Evolutionary conservation across 306 rosid genomes (phyloP).

Genomic region (Vigna nakashimae): DNA sequence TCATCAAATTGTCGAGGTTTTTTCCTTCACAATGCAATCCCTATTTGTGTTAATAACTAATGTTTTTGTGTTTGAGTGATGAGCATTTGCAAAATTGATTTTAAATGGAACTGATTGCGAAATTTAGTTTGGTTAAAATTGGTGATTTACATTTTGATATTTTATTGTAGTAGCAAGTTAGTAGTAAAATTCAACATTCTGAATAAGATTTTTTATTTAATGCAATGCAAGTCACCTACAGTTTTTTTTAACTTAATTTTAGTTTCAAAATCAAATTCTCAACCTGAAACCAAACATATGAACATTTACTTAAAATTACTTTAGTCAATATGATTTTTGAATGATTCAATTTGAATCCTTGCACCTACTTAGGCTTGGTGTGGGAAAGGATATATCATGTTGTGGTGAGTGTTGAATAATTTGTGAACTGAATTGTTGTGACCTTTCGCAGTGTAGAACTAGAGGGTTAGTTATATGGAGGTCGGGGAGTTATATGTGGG

Average conservation of each 20-base stretch:
- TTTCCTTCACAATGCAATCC: background rate
- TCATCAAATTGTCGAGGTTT: constrained; percentile 82
- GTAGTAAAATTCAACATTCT: background rate
- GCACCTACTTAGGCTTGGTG: background rate
- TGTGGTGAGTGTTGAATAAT: constrained; percentile 25
- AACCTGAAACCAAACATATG: background rate
- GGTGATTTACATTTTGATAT: background rate
- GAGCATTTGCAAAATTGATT: background rate
- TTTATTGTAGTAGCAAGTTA: background rate
- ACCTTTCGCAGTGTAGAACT: constrained; percentile 83
- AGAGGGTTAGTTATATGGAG: constrained; percentile 90
- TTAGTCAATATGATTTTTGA: background rate
- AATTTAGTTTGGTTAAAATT: background rate
- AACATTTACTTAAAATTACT: background rate
- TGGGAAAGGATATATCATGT: background rate
- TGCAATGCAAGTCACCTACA: too few relatives aligned
- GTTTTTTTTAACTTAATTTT: background rate
- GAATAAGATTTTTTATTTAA: background rate
- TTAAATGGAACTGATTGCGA: background rate
- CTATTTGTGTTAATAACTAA: background rate
- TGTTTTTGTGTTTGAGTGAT: background rate
- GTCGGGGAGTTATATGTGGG: constrained; percentile 92
- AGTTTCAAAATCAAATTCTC: background rate
- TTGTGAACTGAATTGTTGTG: constrained; percentile 59
- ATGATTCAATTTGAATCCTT: background rate